phyloP scores from a whole-genome alignment of 352 stramenopile genomes.

The Phytophthora citrophthora region DNA sequence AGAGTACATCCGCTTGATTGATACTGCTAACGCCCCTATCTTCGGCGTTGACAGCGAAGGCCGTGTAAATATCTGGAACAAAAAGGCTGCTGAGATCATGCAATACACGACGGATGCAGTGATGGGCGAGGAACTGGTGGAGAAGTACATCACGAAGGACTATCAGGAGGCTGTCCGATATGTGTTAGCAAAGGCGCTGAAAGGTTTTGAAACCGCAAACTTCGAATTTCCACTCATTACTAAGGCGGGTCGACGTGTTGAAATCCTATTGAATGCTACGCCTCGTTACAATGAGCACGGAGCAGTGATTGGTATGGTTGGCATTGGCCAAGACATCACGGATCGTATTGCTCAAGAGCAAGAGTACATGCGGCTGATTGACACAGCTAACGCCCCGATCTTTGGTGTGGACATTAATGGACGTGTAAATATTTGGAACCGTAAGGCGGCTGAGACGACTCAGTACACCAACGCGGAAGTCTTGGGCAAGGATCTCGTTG shows the following conservation, averaged over 20 bases:
- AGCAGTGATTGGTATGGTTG: constrained; percentile 22
- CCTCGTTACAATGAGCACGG: constrained; percentile 22
- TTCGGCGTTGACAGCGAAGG: constrained; percentile 67
- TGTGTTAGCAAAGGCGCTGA: constrained; percentile 19
- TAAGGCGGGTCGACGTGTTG: constrained; percentile 17
- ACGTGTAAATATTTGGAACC: constrained; percentile 23
- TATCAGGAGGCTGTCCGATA: constrained; percentile 17
- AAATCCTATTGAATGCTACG: constrained; percentile 25
- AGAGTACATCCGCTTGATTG: constrained; percentile 66
- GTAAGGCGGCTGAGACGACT: constrained; percentile 43
- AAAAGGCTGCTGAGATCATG: constrained; percentile 56
- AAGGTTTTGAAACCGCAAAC: constrained; percentile 41
- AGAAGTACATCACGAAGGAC: constrained; percentile 31
- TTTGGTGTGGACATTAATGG: constrained; percentile 16
- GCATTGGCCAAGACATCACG: constrained; percentile 24
- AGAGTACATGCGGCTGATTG: constrained; percentile 19
- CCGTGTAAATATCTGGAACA: constrained; percentile 66
- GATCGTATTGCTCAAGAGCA: constrained; percentile 25
- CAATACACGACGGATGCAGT: constrained; percentile 52
- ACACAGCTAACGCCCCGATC: constrained; percentile 18
- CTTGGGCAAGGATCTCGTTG: constrained; percentile 41
- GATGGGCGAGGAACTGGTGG: constrained; percentile 46
- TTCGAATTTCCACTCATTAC: constrained; percentile 36
- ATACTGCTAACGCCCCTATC: constrained; percentile 68
- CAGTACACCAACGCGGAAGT: constrained; percentile 55